phyloP scores from a whole-genome alignment of 2,329 filamentous ascomycete species.

The Cercospora sesami region DNA sequence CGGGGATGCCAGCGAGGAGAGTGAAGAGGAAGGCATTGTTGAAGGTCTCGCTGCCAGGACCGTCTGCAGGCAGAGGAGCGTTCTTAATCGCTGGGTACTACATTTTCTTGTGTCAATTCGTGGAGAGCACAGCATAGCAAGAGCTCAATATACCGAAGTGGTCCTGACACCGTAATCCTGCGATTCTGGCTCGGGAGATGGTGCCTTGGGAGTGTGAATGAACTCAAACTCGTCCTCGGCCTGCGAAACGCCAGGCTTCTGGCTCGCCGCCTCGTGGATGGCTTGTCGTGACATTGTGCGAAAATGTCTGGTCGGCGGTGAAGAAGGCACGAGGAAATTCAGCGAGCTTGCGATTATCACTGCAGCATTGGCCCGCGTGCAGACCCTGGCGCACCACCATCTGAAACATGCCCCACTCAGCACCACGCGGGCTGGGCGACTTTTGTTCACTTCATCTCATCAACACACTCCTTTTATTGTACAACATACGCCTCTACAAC shows the following conservation, averaged over 20 bases:
- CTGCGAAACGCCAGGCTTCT: slow-evolving; percentile 25
- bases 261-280: slow-evolving; percentile 7
- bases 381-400: neutral
- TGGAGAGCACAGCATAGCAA: slow-evolving; percentile 9
- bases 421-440: neutral
- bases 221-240: slow-evolving; percentile 64
- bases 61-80: slow-evolving; percentile 88
- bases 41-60: slow-evolving; percentile 79
- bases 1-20: slow-evolving; percentile 69
- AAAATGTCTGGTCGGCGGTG: neutral
- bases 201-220: slow-evolving; percentile 60
- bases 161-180: slow-evolving; percentile 62
- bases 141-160: slow-evolving; percentile 51
- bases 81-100: slow-evolving; percentile 91
- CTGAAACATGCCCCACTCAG: slow-evolving; percentile 4
- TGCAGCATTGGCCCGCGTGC: slow-evolving; percentile 1
- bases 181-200: slow-evolving; percentile 53
- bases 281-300: slow-evolving; percentile 6
- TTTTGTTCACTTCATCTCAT: neutral
- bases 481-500: neutral
- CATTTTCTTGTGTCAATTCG: slow-evolving; percentile 15
- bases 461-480: neutral
- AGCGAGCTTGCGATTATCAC: neutral
- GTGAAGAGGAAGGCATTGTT: slow-evolving; percentile 75
- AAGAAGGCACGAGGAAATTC: slow-evolving; percentile 1